Evolutionary conservation across 202 grass and related monocot genomes (phyloP).

Genomic region (Eragrostis tef): DNA sequence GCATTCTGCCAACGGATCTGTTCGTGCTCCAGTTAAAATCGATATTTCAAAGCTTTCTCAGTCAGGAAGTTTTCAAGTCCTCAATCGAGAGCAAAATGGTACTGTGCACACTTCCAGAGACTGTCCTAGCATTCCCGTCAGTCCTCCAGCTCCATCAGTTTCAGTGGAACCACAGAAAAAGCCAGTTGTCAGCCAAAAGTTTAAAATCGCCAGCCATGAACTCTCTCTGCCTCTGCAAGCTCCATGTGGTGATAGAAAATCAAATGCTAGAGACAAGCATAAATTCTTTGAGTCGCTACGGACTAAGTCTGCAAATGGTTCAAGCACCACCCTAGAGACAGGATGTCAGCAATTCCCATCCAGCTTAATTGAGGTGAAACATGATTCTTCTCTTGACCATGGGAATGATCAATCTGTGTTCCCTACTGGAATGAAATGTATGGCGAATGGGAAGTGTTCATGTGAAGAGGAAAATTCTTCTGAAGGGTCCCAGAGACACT

Average conservation of each 20-base stretch:
- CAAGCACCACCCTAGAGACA: conserved; percentile 49
- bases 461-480: conserved; percentile 58
- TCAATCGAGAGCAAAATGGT: conserved; percentile 67
- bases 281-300: conserved; percentile 60
- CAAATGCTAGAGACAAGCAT: conserved; percentile 51
- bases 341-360: conserved; percentile 43
- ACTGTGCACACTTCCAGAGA: conserved; percentile 50
- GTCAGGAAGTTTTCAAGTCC: conserved; percentile 62
- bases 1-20: conserved; percentile 36
- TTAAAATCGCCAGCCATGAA: conserved; percentile 44
- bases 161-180: conserved; percentile 51
- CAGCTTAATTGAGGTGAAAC: conserved; percentile 26
- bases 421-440: conserved; percentile 38
- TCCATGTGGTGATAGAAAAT: conserved; percentile 53
- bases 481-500: conserved; percentile 51
- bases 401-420: conserved; percentile 29
- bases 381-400: conserved; percentile 46
- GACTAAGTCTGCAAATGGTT: conserved; percentile 57
- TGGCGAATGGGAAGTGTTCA: conserved; percentile 47
- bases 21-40: conserved; percentile 52
- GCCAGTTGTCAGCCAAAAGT: conserved; percentile 46
- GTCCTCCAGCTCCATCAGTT: conserved; percentile 39
- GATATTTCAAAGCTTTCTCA: conserved; percentile 60
- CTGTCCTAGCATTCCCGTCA: conserved; percentile 39
- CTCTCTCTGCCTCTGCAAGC: conserved; percentile 45